Evolutionary conservation across 352 stramenopile genomes (phyloP).

Genomic region (Pythium scleroteichum): DNA sequence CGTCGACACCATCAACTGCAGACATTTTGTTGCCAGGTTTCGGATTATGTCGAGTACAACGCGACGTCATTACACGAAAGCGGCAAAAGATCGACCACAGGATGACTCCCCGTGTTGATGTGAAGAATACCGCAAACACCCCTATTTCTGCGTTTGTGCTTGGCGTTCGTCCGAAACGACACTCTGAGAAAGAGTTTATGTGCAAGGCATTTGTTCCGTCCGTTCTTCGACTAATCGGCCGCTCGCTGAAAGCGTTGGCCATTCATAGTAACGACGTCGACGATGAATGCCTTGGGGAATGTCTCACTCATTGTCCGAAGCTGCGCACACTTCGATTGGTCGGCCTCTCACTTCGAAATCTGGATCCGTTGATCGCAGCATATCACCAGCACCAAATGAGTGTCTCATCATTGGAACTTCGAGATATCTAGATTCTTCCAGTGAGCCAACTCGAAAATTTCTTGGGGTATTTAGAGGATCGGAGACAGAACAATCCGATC

Average conservation of each 20-base stretch:
- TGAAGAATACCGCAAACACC: background rate
- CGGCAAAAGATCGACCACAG: background rate
- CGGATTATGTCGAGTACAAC: slow-evolving; percentile 8
- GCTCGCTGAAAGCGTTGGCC: background rate
- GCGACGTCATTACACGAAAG: slow-evolving; percentile 7
- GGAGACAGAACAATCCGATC: background rate
- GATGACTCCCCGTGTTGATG: no score
- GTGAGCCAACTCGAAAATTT: slow-evolving; percentile 7
- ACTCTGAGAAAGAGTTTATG: background rate
- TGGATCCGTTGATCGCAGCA: slow-evolving; percentile 7
- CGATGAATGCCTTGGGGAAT: slow-evolving; percentile 2
- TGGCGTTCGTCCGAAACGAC: background rate
- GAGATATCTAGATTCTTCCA: slow-evolving; percentile 8
- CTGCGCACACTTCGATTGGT: slow-evolving; percentile 3
- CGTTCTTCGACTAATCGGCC: slow-evolving; percentile 5
- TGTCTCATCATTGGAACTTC: slow-evolving; percentile 6
- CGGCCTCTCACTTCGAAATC: background rate
- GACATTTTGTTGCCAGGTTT: slow-evolving; percentile 16
- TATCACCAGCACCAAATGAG: background rate
- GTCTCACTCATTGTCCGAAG: slow-evolving; percentile 1
- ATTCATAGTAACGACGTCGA: slow-evolving; percentile 2
- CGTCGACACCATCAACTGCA: background rate
- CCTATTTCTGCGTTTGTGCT: slow-evolving; percentile 1
- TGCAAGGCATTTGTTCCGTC: slow-evolving; percentile 3
- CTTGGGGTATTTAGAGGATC: background rate